Conservation (phyloP, 805 yeast species). For the Cyberlindnera mrakii region DNA sequence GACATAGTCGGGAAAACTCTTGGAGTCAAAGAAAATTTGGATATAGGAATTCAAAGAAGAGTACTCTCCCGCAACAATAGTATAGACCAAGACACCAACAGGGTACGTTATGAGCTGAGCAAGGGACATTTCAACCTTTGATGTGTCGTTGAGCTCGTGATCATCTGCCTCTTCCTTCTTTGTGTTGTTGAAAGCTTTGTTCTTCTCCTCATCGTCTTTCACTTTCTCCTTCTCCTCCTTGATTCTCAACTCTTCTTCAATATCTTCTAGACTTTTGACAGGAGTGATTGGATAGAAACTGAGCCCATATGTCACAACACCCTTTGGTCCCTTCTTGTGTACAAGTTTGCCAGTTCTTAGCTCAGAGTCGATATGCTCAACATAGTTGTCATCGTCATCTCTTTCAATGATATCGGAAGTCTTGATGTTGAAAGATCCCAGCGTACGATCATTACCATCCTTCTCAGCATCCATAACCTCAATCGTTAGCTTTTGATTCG, state of each 20-base stretch:
- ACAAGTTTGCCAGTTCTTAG: conserved; percentile 58
- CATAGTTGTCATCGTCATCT: conserved; percentile 53
- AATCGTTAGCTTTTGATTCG: conserved; percentile 73
- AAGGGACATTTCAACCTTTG: conserved; percentile 47
- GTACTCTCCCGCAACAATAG: conserved; percentile 54
- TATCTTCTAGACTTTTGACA: conserved; percentile 71
- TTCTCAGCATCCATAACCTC: conserved; percentile 92
- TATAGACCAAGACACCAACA: conserved; percentile 72
- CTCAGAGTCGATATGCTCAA: conserved; percentile 51
- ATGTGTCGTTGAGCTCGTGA: conserved; percentile 27
- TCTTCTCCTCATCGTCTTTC: conserved; percentile 19
- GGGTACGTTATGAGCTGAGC: conserved; percentile 51
- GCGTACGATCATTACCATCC: conserved; percentile 72
- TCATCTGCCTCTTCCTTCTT: conserved; percentile 29
- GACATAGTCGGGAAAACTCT: conserved; percentile 56
- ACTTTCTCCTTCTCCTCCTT: conserved; percentile 29
- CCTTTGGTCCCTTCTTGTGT: conserved; percentile 78
- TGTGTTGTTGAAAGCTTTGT: conserved; percentile 12
- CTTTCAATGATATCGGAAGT: conserved; percentile 61
- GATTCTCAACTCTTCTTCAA: conserved; percentile 46
- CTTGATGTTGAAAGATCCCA: conserved; percentile 75
- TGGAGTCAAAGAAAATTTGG: conserved; percentile 73
- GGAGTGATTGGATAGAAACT: conserved; percentile 83
- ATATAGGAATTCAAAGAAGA: conserved; percentile 54
- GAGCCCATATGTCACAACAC: conserved; percentile 63